Percentiles rank a stretch among this genome's conserved stretches.
Evolutionary conservation across 2,329 filamentous ascomycete species (phyloP).

Genomic region (Calonectria crousiana): DNA sequence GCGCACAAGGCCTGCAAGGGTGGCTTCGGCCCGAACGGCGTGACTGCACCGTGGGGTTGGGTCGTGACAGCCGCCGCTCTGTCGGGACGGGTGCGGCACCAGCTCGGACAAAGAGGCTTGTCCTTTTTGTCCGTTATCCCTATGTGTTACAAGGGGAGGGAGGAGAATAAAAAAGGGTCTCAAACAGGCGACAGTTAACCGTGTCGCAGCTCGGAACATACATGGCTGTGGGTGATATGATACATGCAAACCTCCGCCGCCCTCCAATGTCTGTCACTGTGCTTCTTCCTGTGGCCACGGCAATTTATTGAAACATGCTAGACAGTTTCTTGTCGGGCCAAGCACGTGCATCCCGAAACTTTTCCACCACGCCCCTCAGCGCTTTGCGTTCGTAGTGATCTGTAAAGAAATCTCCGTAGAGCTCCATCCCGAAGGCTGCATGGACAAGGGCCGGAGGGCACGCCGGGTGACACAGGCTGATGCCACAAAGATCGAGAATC

Average conservation of each 20-base stretch:
- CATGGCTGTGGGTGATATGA: neutral
- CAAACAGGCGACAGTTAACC: constrained; percentile 3
- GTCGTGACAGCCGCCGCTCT: neutral
- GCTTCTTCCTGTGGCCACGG: neutral
- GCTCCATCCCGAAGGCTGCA: constrained; percentile 54
- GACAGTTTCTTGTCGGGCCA: constrained; percentile 54
- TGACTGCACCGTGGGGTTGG: constrained; percentile 6
- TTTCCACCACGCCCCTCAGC: constrained; percentile 56
- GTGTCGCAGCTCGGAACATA: constrained; percentile 9
- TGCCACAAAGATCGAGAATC: constrained; percentile 55
- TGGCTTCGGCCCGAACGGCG: constrained; percentile 12
- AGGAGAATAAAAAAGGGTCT: neutral
- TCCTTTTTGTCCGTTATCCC: neutral
- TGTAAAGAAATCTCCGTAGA: constrained; percentile 58
- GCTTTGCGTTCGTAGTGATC: constrained; percentile 53
- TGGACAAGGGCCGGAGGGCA: constrained; percentile 55
- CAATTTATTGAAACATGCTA: constrained; percentile 49
- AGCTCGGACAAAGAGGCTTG: neutral
- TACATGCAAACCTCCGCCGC: neutral
- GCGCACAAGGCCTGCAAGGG: neutral
- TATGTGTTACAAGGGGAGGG: neutral
- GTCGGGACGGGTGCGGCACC: neutral
- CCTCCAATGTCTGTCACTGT: neutral
- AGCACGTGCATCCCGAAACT: constrained; percentile 56
- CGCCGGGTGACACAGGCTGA: constrained; percentile 53